Conservation (phyloP, 2,329 filamentous ascomycete genomes). For the Epichloe uncinata region DNA sequence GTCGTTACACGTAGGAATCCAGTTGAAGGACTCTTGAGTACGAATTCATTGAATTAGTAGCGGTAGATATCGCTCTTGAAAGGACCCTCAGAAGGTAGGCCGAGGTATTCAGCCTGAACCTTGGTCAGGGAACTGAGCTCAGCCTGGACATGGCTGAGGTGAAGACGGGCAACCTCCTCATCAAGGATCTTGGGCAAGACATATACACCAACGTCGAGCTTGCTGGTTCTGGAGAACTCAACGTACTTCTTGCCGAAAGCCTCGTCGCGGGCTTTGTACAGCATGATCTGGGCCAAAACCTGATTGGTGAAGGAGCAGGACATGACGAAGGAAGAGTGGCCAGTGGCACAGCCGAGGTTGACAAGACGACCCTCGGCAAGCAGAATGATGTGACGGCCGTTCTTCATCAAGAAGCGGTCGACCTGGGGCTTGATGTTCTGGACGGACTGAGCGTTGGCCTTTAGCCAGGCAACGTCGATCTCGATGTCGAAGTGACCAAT, state of each 20-base stretch:
- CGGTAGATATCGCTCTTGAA: slow-evolving; percentile 80
- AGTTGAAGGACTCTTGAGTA: slow-evolving; percentile 27
- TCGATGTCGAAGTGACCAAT: slow-evolving; percentile 99
- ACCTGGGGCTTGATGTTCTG: slow-evolving; percentile 99
- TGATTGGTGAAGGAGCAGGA: slow-evolving; percentile 99
- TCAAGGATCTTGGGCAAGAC: slow-evolving; percentile 95
- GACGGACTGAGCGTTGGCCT: slow-evolving; percentile 84
- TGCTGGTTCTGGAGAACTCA: slow-evolving; percentile 86
- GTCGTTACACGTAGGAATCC: slow-evolving; percentile 25
- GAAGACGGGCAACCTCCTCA: slow-evolving; percentile 92
- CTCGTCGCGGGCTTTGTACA: slow-evolving; percentile 85
- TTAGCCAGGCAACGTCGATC: slow-evolving; percentile 99
- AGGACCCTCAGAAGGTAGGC: slow-evolving; percentile 72
- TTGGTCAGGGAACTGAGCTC: slow-evolving; percentile 78
- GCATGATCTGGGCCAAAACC: slow-evolving; percentile 96
- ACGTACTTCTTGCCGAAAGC: slow-evolving; percentile 87
- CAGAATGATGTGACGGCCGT: slow-evolving; percentile 93
- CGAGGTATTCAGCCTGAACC: slow-evolving; percentile 90
- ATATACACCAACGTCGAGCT: slow-evolving; percentile 80
- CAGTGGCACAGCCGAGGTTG: slow-evolving; percentile 97
- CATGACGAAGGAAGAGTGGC: slow-evolving; percentile 99
- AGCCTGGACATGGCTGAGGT: slow-evolving; percentile 85
- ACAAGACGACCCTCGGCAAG: slow-evolving; percentile 97
- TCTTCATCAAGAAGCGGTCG: slow-evolving; percentile 91
- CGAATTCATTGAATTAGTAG: slow-evolving; percentile 28